These are phyloP conservation scores for Sporothrix brasiliensis DNA, from an alignment of 2,329 filamentous ascomycete species.

Conservation along the genomic window DNA sequence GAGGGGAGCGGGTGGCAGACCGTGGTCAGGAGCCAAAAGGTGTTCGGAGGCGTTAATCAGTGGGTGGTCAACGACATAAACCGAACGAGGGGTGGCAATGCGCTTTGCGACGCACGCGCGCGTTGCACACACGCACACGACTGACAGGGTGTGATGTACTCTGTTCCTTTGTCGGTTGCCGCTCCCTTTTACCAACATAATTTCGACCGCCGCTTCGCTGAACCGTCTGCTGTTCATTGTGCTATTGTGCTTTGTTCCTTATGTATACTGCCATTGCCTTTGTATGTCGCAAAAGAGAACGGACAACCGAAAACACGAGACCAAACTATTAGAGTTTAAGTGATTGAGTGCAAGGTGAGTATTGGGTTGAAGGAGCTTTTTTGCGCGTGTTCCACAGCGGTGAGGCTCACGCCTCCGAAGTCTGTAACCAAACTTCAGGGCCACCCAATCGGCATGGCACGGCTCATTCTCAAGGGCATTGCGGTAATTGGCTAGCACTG, in stretches of 20 bases:
- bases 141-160: not conserved
- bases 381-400: not conserved
- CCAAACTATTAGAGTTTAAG: not conserved
- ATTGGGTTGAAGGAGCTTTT: too few relatives aligned
- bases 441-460: not conserved
- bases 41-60: not conserved
- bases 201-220: not conserved
- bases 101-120: too few relatives aligned
- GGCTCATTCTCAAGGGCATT: not conserved
- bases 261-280: slow-evolving; percentile 24
- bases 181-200: not conserved
- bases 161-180: not conserved
- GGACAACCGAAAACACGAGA: not conserved
- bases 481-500: slow-evolving; percentile 14
- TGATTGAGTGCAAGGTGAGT: not conserved
- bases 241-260: not conserved
- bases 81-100: not conserved
- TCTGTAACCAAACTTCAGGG: not conserved
- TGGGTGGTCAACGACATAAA: not conserved
- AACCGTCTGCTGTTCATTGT: not conserved
- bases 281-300: slow-evolving; percentile 4
- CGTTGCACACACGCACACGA: not conserved
- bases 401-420: not conserved
- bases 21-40: not conserved
- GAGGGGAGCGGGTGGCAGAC: not conserved